These are phyloP conservation scores for Podospora pseudocomata DNA, from an alignment of 495 filamentous ascomycete genomes.

Conservation along the genomic window DNA sequence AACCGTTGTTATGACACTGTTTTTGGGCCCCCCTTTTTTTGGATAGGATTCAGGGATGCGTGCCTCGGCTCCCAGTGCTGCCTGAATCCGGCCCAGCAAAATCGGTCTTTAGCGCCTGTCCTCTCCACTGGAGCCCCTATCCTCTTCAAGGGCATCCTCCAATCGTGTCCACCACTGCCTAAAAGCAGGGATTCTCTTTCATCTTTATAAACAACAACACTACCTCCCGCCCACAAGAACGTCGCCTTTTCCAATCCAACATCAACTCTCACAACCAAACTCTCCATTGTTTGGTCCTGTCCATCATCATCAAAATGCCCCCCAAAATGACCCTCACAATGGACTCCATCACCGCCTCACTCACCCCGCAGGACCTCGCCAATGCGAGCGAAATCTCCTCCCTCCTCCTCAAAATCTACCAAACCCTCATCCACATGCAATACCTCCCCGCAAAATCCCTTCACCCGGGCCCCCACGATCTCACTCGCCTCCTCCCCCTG, in stretches of 20 bases:
- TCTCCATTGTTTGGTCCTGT: no score
- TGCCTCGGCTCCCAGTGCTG: background rate
- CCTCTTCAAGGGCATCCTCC: background rate
- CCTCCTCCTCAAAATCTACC: conserved; percentile 20
- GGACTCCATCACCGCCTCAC: background rate
- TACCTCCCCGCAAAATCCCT: conserved; percentile 12
- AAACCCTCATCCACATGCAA: conserved; percentile 18
- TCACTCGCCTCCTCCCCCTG: conserved; percentile 11
- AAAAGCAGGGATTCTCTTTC: background rate
- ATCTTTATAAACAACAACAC: background rate
- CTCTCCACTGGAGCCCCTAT: background rate
- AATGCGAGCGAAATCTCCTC: conserved; percentile 17
- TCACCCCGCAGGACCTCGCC: conserved; percentile 11
- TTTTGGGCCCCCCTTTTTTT: background rate
- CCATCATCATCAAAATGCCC: background rate
- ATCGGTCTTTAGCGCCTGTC: background rate
- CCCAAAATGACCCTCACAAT: background rate
- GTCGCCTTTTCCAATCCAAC: no score
- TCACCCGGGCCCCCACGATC: conserved; percentile 22
- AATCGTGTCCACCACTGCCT: background rate
- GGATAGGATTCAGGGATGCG: background rate
- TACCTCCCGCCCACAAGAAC: background rate
- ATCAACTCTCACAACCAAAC: no score
- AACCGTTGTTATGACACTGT: background rate
- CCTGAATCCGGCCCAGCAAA: background rate